These are phyloP conservation scores for Crithidia brevicula DNA, from an alignment of 208 protist genomes.

Conservation along the genomic window DNA sequence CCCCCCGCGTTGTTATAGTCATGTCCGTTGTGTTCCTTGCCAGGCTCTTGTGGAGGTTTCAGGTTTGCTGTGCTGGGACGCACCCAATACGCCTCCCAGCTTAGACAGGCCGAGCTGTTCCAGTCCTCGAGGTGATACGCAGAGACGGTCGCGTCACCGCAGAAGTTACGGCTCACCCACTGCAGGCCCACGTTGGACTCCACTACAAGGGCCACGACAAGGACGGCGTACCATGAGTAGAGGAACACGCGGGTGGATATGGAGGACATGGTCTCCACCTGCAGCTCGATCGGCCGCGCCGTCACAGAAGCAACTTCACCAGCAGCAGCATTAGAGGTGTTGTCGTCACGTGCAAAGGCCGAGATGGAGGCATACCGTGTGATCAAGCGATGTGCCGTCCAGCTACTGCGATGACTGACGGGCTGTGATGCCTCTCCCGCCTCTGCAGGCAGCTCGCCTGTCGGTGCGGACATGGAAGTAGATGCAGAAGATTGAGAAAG, in stretches of 20 bases:
- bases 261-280: slow-evolving; percentile 79
- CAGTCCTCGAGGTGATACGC: slow-evolving; percentile 47
- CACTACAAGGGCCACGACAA: slow-evolving; percentile 56
- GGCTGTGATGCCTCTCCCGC: background rate
- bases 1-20: too few species aligned
- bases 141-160: slow-evolving; percentile 41
- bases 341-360: background rate
- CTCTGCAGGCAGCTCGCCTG: background rate
- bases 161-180: slow-evolving; percentile 74
- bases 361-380: slow-evolving; percentile 1
- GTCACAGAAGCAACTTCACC: background rate
- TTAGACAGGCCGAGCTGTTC: slow-evolving; percentile 51
- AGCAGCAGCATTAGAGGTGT: background rate
- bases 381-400: background rate
- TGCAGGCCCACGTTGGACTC: slow-evolving; percentile 67
- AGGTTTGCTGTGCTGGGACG: background rate
- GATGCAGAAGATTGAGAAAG: background rate
- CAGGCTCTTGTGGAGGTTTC: background rate
- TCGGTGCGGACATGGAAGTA: background rate
- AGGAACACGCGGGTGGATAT: slow-evolving; percentile 52
- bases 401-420: background rate
- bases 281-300: slow-evolving; percentile 46
- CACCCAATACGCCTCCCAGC: slow-evolving; percentile 36
- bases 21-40: too few species aligned
- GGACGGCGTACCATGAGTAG: slow-evolving; percentile 69